Conservation (phyloP, 306 rosid species). For the Leucaena leucocephala region DNA sequence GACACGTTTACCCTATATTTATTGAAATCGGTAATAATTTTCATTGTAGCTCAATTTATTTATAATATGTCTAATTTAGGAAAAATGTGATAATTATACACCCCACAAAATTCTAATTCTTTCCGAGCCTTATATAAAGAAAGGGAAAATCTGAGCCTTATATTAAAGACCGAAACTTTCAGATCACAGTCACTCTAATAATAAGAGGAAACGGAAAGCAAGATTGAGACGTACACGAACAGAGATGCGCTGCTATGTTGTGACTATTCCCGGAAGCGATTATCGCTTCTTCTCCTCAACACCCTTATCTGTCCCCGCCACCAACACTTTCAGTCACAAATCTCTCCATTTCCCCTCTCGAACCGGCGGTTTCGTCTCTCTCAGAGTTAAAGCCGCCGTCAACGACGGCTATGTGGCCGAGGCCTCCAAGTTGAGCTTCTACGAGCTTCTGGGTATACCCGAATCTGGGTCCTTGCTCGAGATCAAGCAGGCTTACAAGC, state of each 20-base stretch:
- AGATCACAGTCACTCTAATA: not conserved
- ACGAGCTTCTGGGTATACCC: constrained; percentile 77
- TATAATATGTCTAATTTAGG: too few relatives aligned
- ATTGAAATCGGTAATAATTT: too few relatives aligned
- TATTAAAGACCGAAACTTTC: not conserved
- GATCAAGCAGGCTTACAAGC: constrained; percentile 88
- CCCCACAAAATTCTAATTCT: not conserved
- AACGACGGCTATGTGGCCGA: constrained; percentile 46
- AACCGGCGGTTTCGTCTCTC: constrained; percentile 29
- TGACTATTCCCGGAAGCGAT: constrained; percentile 54
- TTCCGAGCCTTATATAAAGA: too few relatives aligned
- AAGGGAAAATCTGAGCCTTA: not conserved
- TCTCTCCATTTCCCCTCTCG: constrained; percentile 33
- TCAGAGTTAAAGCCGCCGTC: constrained; percentile 46
- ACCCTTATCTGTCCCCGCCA: constrained; percentile 19
- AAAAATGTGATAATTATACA: too few relatives aligned
- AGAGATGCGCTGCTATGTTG: constrained; percentile 59
- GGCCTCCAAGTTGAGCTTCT: constrained; percentile 49
- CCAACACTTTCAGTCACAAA: not conserved
- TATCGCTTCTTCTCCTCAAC: constrained; percentile 48
- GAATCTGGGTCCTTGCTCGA: constrained; percentile 66
- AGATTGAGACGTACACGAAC: not conserved
- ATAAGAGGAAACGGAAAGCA: not conserved
- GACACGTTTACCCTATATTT: too few relatives aligned
- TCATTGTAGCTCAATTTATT: too few relatives aligned